phyloP scores from a whole-genome alignment of 306 rosid species.

The Rosa persica region DNA sequence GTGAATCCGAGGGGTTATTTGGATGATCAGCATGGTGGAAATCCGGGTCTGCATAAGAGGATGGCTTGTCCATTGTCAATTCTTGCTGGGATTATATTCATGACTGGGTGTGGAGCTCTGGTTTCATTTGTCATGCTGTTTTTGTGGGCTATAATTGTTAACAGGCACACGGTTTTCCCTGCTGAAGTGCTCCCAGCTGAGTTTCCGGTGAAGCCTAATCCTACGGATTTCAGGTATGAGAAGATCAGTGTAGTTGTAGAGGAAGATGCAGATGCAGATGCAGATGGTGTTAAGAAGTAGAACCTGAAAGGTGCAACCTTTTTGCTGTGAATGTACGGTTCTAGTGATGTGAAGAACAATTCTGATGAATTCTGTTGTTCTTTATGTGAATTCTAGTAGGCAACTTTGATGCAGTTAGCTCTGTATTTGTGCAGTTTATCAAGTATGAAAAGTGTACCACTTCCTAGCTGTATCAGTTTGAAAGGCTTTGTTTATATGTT shows the following conservation, averaged over 20 bases:
- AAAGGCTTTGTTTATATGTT: background rate
- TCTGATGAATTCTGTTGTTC: background rate
- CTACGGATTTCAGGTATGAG: conserved; percentile 54
- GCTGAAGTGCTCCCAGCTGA: conserved; percentile 24
- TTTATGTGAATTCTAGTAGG: conserved; percentile 4
- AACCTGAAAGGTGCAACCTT: conserved; percentile 6
- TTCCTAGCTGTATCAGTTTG: background rate
- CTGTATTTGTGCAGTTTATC: background rate
- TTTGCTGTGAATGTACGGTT: conserved; percentile 9
- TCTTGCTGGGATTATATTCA: conserved; percentile 61
- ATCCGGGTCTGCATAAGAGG: background rate
- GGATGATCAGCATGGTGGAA: conserved; percentile 14
- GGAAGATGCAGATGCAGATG: conserved; percentile 31
- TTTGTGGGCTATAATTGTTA: conserved; percentile 53
- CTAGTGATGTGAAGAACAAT: background rate
- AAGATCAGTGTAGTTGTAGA: conserved; percentile 65
- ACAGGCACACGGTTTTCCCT: conserved; percentile 28
- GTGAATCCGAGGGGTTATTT: conserved; percentile 37
- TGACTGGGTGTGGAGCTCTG: conserved; percentile 54
- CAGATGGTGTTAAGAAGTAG: conserved; percentile 11
- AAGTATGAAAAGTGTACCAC: background rate
- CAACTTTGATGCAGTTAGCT: conserved; percentile 10
- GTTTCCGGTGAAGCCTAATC: conserved; percentile 32
- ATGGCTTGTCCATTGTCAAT: conserved; percentile 32
- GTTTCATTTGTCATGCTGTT: conserved; percentile 54